These are phyloP conservation scores for Rhizophagus clarus DNA, from an alignment of 192 early-diverging fungal genomes.

Conservation along the genomic window DNA sequence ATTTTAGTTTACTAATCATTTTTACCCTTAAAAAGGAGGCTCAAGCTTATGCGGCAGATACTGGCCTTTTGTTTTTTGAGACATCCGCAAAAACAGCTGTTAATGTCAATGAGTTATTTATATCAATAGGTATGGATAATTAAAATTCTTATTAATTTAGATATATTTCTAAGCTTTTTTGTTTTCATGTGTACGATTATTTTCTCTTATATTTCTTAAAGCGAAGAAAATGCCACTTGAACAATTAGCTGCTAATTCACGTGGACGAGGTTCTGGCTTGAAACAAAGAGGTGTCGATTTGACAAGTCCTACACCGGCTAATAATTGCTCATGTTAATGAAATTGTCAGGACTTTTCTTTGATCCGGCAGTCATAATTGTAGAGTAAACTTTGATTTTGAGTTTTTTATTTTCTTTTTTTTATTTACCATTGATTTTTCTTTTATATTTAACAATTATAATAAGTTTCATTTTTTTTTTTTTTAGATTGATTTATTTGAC, in stretches of 20 bases:
- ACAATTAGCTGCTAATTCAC: conserved; percentile 57
- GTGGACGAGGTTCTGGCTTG: conserved; percentile 47
- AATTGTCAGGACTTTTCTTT: background rate
- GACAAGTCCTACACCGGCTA: conserved; percentile 31
- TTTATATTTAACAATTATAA: background rate
- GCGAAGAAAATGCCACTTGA: conserved; percentile 74
- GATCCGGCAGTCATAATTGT: background rate
- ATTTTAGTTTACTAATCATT: background rate
- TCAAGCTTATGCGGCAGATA: conserved; percentile 65
- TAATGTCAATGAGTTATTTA: conserved; percentile 66
- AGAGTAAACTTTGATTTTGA: background rate
- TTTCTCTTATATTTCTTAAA: background rate
- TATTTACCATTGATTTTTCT: background rate
- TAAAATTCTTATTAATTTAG: background rate
- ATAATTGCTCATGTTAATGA: background rate
- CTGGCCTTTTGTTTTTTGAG: conserved; percentile 67
- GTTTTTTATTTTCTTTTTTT: background rate
- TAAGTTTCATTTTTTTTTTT: background rate
- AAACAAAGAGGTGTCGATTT: conserved; percentile 54
- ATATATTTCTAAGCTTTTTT: conserved; percentile 6
- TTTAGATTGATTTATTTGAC: background rate
- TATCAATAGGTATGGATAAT: conserved; percentile 53
- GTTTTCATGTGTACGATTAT: background rate
- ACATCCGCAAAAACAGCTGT: conserved; percentile 67
- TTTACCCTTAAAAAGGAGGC: conserved; percentile 48